Conservation (phyloP, 495 filamentous ascomycete genomes). For the Annulohypoxylon stygium region DNA sequence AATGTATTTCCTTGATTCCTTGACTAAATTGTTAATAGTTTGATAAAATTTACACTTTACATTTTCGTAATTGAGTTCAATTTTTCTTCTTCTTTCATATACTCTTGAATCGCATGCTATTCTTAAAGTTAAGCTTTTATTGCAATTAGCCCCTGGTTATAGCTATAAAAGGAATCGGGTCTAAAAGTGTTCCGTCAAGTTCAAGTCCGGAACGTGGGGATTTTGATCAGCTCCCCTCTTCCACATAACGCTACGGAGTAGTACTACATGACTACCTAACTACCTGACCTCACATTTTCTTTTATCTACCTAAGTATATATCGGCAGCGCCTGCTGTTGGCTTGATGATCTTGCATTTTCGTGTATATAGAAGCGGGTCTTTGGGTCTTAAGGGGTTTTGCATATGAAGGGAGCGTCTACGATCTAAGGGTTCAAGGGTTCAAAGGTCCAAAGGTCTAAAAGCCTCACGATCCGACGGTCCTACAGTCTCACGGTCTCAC, state of each 20-base stretch:
- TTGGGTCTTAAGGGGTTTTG: background rate
- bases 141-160: slow-evolving; percentile 24
- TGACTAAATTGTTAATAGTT: no score
- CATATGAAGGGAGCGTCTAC: slow-evolving; percentile 1
- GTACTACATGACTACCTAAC: no score
- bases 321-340: slow-evolving; percentile 1
- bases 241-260: background rate
- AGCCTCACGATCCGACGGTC: no score
- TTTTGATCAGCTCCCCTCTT: slow-evolving; percentile 8
- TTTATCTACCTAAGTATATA: background rate
- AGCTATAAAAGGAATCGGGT: background rate
- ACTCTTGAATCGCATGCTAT: background rate
- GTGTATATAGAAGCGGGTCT: slow-evolving; percentile 30
- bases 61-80: background rate
- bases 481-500: no score
- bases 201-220: background rate
- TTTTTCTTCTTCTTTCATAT: background rate
- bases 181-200: background rate
- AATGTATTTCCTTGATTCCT: no score
- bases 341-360: slow-evolving; percentile 17
- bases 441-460: no score
- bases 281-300: background rate
- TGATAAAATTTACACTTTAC: no score
- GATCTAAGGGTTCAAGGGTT: no score
- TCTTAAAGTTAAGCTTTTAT: background rate